Evolutionary conservation across 2,329 filamentous ascomycete species (phyloP), one percentile per base, ranked within the genome.

Genomic region (Fusarium acutatum): DNA sequence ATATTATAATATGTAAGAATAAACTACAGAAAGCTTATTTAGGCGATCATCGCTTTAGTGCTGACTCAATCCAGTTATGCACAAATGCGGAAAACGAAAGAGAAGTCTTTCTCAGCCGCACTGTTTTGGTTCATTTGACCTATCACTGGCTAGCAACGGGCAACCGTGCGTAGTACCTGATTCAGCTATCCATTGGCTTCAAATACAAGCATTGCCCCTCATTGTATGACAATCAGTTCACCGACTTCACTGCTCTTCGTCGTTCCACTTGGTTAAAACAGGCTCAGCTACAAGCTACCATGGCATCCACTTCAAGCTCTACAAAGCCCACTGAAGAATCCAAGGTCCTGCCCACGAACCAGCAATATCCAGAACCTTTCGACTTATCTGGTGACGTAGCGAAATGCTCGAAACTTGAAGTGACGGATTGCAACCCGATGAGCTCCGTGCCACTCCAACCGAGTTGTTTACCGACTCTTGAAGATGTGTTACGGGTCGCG

Each of bases 291-390:
- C n/a, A 44, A 8, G 7, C n/a, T 15, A 26, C 15, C 17, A 44
- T 44, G 41, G 7, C 17, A 7, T 20, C 41, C 10, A 2, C 24
- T 26, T 6, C 11, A 5, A 44, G 1, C n/a, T 7, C n/a, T 18
- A 5, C 5, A 13, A 5, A 44, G 6, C 5, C 2, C 2, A 7
- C 13, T 13, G 41, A 13, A 26, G 17, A 26, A 0, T 9, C 41
- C 7, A 6, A 18, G 1, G 3, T 12, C n/a, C n/a, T 44, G 24
- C 41, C 7, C 17, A 18, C 6, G 6, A 5, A 43, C 24, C 10
- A 26, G 41, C 20, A 8, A 22, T 12, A 18, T 6, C 17, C n/a
- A 26, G 7, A 11, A 44, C n/a, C 10, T 26, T 26, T 26, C 11
- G 41, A 10, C 41, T 26, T 6, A 44, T 1, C 5, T 44, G n/a